phyloP scores from a whole-genome alignment of 2,329 filamentous ascomycete species.

The Dactylellina leptospora region DNA sequence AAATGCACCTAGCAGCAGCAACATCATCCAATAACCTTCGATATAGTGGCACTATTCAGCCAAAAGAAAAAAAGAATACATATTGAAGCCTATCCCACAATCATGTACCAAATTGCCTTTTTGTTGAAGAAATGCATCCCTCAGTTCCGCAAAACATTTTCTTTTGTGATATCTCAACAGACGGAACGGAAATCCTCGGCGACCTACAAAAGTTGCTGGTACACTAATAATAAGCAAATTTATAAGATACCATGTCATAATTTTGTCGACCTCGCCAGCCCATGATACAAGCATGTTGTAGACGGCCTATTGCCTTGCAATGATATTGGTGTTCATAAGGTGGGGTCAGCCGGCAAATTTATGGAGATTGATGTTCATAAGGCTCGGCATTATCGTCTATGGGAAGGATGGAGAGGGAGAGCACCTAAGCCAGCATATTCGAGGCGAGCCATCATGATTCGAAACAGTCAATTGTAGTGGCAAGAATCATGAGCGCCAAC shows the following conservation, averaged over 20 bases:
- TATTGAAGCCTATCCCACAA: conserved; percentile 17
- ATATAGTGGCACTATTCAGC: conserved; percentile 38
- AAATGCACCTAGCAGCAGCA: conserved; percentile 12
- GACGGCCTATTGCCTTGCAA: too few species aligned
- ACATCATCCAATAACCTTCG: conserved; percentile 26
- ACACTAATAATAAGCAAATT: conserved; percentile 28
- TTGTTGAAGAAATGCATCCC: conserved; percentile 25
- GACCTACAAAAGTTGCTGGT: conserved; percentile 29
- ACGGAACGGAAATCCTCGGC: too few species aligned
- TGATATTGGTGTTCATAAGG: too few species aligned
- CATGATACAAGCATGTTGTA: conserved; percentile 10
- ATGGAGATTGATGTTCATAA: conserved; percentile 18
- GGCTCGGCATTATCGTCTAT: too few species aligned
- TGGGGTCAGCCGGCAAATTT: too few species aligned
- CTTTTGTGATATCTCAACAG: too few species aligned
- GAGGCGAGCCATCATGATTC: too few species aligned
- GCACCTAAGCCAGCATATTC: too few species aligned
- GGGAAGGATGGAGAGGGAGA: too few species aligned
- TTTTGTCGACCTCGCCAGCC: conserved; percentile 27
- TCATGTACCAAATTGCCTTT: conserved; percentile 1
- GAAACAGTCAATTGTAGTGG: too few species aligned
- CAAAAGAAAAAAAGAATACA: conserved; percentile 20
- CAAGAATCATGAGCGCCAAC: too few species aligned
- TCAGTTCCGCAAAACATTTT: conserved; percentile 13
- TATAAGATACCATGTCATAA: conserved; percentile 33